These are phyloP conservation scores for Mycena sanguinolenta DNA, from an alignment of 768 basidiomycete species.

Conservation along the genomic window DNA sequence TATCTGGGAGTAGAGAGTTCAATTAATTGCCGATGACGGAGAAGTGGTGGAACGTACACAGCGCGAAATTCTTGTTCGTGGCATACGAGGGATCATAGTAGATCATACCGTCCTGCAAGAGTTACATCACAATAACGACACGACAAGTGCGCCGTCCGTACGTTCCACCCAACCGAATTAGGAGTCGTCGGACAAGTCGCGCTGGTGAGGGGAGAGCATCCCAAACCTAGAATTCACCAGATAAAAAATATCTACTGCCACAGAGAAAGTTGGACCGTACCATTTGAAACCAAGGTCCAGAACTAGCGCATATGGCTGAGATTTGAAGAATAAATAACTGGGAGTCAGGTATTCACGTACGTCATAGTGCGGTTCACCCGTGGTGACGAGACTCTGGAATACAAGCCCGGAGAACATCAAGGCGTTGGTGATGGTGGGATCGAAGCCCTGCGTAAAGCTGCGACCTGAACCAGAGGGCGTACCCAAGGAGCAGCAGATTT, in stretches of 20 bases:
- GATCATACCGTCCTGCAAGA: slow-evolving; percentile 53
- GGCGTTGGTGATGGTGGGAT: slow-evolving; percentile 56
- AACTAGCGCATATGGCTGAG: slow-evolving; percentile 41
- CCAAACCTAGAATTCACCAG: too few species aligned
- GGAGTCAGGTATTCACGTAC: slow-evolving; percentile 38
- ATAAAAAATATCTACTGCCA: too few species aligned
- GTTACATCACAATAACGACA: too few species aligned
- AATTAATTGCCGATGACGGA: background rate
- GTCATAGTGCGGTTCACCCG: slow-evolving; percentile 54
- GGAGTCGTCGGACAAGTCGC: slow-evolving; percentile 50
- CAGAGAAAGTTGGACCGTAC: too few species aligned
- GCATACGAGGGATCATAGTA: slow-evolving; percentile 59
- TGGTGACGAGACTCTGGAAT: slow-evolving; percentile 54
- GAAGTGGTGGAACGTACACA: background rate
- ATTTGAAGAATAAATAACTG: background rate
- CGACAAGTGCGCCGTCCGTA: too few species aligned
- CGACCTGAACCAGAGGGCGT: slow-evolving; percentile 50
- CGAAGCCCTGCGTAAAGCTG: slow-evolving; percentile 51
- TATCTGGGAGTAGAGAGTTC: slow-evolving; percentile 32
- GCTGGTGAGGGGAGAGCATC: slow-evolving; percentile 53
- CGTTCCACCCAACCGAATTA: slow-evolving; percentile 60
- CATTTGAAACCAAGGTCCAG: slow-evolving; percentile 55
- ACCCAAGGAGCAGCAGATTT: slow-evolving; percentile 54
- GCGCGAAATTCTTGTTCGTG: slow-evolving; percentile 49
- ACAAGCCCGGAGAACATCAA: slow-evolving; percentile 54